These are phyloP conservation scores for Ceratorhiza oryzae-sativae DNA, from an alignment of 1,284 basidiomycete genomes.

Conservation along the genomic window DNA sequence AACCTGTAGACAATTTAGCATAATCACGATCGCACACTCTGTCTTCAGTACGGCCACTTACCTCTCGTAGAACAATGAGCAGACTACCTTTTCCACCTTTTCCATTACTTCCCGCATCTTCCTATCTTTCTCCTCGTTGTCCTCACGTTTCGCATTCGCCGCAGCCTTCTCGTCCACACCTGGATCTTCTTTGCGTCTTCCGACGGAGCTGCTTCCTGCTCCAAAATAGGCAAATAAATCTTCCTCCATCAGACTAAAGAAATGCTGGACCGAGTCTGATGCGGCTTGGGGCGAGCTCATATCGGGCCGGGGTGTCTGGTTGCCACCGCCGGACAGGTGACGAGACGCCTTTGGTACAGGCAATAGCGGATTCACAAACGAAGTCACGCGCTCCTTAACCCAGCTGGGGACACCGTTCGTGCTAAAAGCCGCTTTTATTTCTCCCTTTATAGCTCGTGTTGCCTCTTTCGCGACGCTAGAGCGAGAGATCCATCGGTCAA, in stretches of 20 bases:
- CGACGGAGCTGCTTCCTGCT: conserved; percentile 40
- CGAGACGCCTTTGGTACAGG: conserved; percentile 31
- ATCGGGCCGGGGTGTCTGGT: conserved; percentile 34
- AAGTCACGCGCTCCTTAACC: conserved; percentile 66
- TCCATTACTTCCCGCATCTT: conserved; percentile 66
- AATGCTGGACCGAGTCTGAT: conserved; percentile 70
- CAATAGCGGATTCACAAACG: conserved; percentile 41
- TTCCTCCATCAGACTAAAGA: conserved; percentile 69
- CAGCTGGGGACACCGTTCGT: conserved; percentile 60
- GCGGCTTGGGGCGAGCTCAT: conserved; percentile 38
- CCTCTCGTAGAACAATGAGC: conserved; percentile 76
- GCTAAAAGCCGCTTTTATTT: conserved; percentile 61
- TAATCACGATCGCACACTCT: not conserved
- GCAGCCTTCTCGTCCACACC: conserved; percentile 49
- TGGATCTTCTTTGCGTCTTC: conserved; percentile 44
- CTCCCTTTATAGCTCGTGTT: conserved; percentile 63
- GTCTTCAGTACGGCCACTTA: conserved; percentile 48
- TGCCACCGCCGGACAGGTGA: conserved; percentile 4
- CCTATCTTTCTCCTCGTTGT: conserved; percentile 46
- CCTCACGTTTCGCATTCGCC: conserved; percentile 43
- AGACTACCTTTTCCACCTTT: conserved; percentile 72
- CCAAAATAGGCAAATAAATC: conserved; percentile 55
- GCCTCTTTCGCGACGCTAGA: conserved; percentile 67
- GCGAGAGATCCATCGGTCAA: conserved; percentile 60
- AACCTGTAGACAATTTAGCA: conserved; percentile 53